Percentiles rank a stretch among this genome's conserved stretches.
Evolutionary conservation across 208 protist genomes (phyloP).

Genomic region (Strigomonas culicis): DNA sequence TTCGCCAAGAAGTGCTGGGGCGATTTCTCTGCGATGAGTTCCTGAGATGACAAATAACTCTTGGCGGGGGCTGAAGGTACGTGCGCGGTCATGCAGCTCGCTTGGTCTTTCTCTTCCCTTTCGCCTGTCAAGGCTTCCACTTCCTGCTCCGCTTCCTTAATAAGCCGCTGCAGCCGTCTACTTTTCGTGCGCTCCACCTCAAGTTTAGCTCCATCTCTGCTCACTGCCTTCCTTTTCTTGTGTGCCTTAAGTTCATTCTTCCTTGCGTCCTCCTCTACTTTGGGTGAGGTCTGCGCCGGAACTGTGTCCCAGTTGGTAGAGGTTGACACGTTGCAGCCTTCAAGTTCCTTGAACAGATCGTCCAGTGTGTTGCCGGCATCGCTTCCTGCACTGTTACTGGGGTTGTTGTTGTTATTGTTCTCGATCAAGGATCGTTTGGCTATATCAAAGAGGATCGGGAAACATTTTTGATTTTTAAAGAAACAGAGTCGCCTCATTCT

Average conservation of each 20-base stretch:
- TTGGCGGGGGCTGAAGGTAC: constrained; percentile 42
- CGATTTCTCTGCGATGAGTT: constrained; percentile 66
- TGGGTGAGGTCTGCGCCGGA: too few species aligned
- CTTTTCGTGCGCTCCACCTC: too few species aligned
- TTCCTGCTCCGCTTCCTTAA: constrained; percentile 39
- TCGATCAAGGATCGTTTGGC: background rate
- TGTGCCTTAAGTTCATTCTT: constrained; percentile 85
- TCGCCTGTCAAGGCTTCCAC: constrained; percentile 26
- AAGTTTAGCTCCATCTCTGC: too few species aligned
- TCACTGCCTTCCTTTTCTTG: constrained; percentile 34
- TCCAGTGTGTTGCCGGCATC: constrained; percentile 11
- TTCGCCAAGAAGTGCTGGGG: constrained; percentile 66
- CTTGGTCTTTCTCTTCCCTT: constrained; percentile 4
- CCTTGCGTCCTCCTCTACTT: constrained; percentile 80
- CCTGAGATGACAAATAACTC: constrained; percentile 51
- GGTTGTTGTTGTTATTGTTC: background rate
- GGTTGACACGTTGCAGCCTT: constrained; percentile 18
- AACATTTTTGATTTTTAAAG: background rate
- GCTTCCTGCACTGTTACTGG: background rate
- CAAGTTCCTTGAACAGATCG: constrained; percentile 27
- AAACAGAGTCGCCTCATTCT: background rate
- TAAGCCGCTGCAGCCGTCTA: too few species aligned
- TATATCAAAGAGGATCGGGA: background rate
- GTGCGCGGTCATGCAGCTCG: constrained; percentile 30
- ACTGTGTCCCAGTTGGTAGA: too few species aligned